Conservation (phyloP, 1,284 basidiomycete genomes). For the Farysia itapuensis region DNA sequence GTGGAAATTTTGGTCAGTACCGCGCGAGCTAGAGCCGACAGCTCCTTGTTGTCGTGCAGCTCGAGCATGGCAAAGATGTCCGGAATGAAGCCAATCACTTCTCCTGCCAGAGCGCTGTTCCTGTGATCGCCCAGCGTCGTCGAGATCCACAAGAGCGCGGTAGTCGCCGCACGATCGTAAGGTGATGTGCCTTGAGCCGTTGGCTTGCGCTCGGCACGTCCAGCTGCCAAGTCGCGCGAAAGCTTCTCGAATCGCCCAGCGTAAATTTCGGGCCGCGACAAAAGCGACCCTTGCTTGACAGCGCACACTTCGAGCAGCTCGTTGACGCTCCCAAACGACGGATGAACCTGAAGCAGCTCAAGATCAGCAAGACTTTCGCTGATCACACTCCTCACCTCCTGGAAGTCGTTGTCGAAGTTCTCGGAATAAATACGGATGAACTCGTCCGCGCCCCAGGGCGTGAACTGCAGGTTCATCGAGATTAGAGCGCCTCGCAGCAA, state of each 20-base stretch:
- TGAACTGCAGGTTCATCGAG: constrained; percentile 37
- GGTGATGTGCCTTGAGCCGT: constrained; percentile 58
- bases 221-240: constrained; percentile 48
- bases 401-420: constrained; percentile 56
- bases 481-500: constrained; percentile 37
- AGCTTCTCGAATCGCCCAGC: constrained; percentile 64
- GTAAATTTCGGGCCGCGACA: constrained; percentile 64
- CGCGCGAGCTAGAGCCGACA: constrained; percentile 39
- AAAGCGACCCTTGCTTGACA: constrained; percentile 63
- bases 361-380: constrained; percentile 60
- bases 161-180: constrained; percentile 54
- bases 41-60: constrained; percentile 56
- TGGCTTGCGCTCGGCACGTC: constrained; percentile 58
- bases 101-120: constrained; percentile 41
- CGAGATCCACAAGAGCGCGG: constrained; percentile 51
- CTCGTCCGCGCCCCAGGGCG: constrained; percentile 37
- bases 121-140: constrained; percentile 56
- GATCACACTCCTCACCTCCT: constrained; percentile 60
- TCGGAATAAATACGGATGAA: constrained; percentile 50
- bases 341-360: constrained; percentile 64
- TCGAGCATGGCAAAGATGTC: constrained; percentile 56
- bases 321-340: constrained; percentile 71
- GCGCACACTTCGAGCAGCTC: constrained; percentile 71
- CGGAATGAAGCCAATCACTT: constrained; percentile 53
- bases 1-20: constrained; percentile 52